Base-by-base conservation (phyloP, 305 asterid species). In the Plantago coronopus region DNA sequence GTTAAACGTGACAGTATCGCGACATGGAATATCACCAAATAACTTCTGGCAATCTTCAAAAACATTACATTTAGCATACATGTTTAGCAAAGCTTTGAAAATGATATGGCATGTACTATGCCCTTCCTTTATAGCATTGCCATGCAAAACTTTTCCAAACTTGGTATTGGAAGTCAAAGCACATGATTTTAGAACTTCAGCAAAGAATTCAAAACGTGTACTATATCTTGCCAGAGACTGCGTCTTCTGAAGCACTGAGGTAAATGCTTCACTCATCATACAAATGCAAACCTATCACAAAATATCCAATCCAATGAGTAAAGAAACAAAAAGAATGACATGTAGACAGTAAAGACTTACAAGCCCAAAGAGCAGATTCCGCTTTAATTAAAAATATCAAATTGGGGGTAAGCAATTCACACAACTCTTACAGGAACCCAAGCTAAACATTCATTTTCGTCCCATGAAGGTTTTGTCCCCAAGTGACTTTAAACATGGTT, bases 41-140 rank as follows among this genome's bases (percentile, higher is more conserved):
- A 86, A 69, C 4, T 83, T 62, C 69, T 64, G 76, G 72, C 83
- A 83, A 55, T 88, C 95, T 63, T 75, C 85, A 16, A 82, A 72
- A 70, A 72, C 81, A 58, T 77, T 80, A 76, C 88, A 88, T 65
- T 91, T 88, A 4, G 95, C 95, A 73, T 91, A 91, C 96, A 86
- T 73, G 72, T 88, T 91, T 73, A 91, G 95, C 72, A 91, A 67
- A 11, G 93, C 79, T 74, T 91, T 91, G 34, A 76, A 68, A 58
- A 85, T 72, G 42, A 79, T 60, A 15, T 50, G 74, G 83, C 95
- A 85, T 7, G 82, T 78, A 17, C 17, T 58, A 59, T 76, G 81
- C 47, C 96, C 96, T 57, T 76, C 82, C 71, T 80, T 91, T 43
- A 85, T 63, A 43, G 72, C 86, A 56, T 71, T 76, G 68, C 79